These are phyloP conservation scores for Melanogaster broomeanus DNA, from an alignment of 768 basidiomycete species.

Conservation along the genomic window DNA sequence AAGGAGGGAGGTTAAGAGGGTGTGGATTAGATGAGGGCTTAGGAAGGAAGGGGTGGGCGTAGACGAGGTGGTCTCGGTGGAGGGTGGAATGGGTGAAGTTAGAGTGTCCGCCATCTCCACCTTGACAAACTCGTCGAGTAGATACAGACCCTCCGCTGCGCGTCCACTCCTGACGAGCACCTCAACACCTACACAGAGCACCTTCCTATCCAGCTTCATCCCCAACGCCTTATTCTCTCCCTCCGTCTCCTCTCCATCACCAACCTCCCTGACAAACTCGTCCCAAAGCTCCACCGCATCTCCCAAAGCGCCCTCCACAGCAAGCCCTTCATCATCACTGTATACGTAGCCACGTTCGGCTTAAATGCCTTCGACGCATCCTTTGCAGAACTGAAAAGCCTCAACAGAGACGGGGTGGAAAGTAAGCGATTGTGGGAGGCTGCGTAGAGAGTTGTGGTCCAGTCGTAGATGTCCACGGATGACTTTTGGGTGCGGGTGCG, in stretches of 20 bases:
- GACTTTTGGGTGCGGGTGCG: slow-evolving; percentile 17
- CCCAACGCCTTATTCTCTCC: not conserved
- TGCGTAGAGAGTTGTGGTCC: slow-evolving; percentile 48
- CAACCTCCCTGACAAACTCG: slow-evolving; percentile 30
- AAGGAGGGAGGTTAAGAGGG: slow-evolving; percentile 50
- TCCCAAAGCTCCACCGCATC: slow-evolving; percentile 48
- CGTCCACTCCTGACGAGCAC: slow-evolving; percentile 45
- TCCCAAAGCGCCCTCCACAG: slow-evolving; percentile 41
- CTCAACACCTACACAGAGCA: slow-evolving; percentile 52
- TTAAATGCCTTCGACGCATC: slow-evolving; percentile 30
- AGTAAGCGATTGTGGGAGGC: slow-evolving; percentile 41
- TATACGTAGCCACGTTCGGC: slow-evolving; percentile 51
- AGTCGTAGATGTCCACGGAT: slow-evolving; percentile 44
- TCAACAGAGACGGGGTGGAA: slow-evolving; percentile 35
- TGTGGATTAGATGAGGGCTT: slow-evolving; percentile 36
- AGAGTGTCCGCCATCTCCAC: slow-evolving; percentile 14
- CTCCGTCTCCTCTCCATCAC: not conserved
- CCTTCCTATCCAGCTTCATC: slow-evolving; percentile 43
- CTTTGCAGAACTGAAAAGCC: slow-evolving; percentile 37
- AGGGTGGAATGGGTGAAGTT: not conserved
- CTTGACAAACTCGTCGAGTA: slow-evolving; percentile 46
- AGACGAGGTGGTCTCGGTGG: not conserved
- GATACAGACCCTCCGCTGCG: slow-evolving; percentile 48
- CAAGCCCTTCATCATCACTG: slow-evolving; percentile 55
- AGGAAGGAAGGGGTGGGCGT: slow-evolving; percentile 10